Conservation (phyloP, 2,329 filamentous ascomycete species). For the Aspergillus ochraceoroseus region DNA sequence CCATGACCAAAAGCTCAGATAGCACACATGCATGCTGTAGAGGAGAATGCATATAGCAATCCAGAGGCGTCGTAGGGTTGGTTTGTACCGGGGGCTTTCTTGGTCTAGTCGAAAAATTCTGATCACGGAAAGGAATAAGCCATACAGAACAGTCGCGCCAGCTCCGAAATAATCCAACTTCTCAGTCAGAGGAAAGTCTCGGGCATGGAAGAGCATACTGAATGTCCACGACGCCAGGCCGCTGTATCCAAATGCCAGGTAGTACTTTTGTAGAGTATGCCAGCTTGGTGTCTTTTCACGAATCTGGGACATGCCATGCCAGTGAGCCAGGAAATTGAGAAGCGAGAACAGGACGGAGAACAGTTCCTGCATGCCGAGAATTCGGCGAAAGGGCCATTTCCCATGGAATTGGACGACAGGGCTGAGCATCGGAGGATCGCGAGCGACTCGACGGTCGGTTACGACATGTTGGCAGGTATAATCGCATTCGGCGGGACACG, state of each 20-base stretch:
- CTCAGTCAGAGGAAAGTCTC: constrained; percentile 81
- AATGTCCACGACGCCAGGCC: constrained; percentile 80
- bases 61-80: constrained; percentile 65
- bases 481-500: constrained; percentile 90
- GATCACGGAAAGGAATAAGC: constrained; percentile 77
- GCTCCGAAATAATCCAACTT: constrained; percentile 95
- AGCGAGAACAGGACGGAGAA: constrained; percentile 90
- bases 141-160: constrained; percentile 83
- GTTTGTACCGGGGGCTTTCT: constrained; percentile 44
- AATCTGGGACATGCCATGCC: constrained; percentile 67
- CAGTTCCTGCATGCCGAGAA: constrained; percentile 91
- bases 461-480: constrained; percentile 95
- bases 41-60: constrained; percentile 64
- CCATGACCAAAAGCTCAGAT: constrained; percentile 80
- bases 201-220: constrained; percentile 85
- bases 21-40: constrained; percentile 73
- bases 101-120: constrained; percentile 78
- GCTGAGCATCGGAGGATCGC: constrained; percentile 58
- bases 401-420: constrained; percentile 89
- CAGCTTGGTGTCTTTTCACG: constrained; percentile 62
- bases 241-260: constrained; percentile 71
- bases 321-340: constrained; percentile 84
- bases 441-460: constrained; percentile 64
- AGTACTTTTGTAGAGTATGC: constrained; percentile 76
- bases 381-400: constrained; percentile 94